These are phyloP conservation scores for Talaromyces sp. DNA, from an alignment of 2,329 filamentous ascomycete genomes.

Conservation along the genomic window DNA sequence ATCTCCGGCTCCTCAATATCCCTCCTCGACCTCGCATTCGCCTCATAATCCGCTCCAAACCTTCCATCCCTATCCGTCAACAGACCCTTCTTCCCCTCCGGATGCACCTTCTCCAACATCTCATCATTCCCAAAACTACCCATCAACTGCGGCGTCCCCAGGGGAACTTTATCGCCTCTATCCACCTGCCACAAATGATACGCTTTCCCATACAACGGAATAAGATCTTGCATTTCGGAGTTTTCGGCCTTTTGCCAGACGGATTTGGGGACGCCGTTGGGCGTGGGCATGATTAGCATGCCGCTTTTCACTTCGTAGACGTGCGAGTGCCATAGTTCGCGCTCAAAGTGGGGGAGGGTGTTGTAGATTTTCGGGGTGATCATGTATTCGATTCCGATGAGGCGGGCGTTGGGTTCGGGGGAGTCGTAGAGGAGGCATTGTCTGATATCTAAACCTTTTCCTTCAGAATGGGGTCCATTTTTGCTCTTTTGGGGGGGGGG, in stretches of 20 bases:
- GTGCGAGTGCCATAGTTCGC: slow-evolving; percentile 75
- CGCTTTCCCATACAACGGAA: slow-evolving; percentile 76
- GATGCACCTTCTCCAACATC: slow-evolving; percentile 26
- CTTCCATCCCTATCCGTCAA: slow-evolving; percentile 54
- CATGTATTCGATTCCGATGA: slow-evolving; percentile 90
- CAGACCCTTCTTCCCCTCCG: slow-evolving; percentile 35
- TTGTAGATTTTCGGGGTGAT: slow-evolving; percentile 68
- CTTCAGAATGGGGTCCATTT: neutral
- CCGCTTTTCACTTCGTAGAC: slow-evolving; percentile 50
- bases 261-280: slow-evolving; percentile 46
- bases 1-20: slow-evolving; percentile 44
- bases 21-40: slow-evolving; percentile 55
- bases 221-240: slow-evolving; percentile 74
- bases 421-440: slow-evolving; percentile 86
- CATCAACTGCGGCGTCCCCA: slow-evolving; percentile 64
- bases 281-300: slow-evolving; percentile 44
- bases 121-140: slow-evolving; percentile 52
- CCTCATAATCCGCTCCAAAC: slow-evolving; percentile 52
- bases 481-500: neutral
- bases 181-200: slow-evolving; percentile 88
- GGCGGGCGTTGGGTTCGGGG: slow-evolving; percentile 62
- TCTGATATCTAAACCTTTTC: slow-evolving; percentile 61
- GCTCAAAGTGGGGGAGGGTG: slow-evolving; percentile 64
- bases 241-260: slow-evolving; percentile 76
- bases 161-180: slow-evolving; percentile 62